Evolutionary conservation across 441 rosid species (phyloP), one percentile per base, ranked within the genome.

Genomic region (Arabidopsis lyrata): DNA sequence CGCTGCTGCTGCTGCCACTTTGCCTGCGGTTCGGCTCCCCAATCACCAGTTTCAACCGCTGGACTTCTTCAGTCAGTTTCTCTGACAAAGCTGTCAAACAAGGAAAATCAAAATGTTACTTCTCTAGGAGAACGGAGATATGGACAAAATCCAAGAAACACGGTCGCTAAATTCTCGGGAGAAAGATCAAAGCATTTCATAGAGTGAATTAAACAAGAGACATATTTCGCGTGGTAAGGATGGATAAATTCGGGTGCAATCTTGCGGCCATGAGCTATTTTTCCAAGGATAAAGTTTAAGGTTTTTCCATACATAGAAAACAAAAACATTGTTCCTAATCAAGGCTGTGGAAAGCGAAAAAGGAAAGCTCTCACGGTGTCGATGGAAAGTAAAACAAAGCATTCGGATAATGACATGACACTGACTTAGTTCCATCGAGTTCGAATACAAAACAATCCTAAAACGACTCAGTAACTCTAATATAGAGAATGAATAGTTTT

Each of bases 51-150:
- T 92, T 94, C 86, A 94, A 55, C 20, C 99, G 80, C 44, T 85
- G 88, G 42, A 94, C 99, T 80, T 94, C 99, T 2, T 86, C 92
- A 14, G 82, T 88, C 72, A 94, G 83, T 63, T 93, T 92, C 76
- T 94, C 99, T 15, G 91, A 88, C 39, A 94, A 86, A 60, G 99
- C 99, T 94, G 89, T 78, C 71, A 34, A 38, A 66, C 9, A 66
- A 8, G 8, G 45, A 29, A 38, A 42, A 44, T n/a, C 6, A 11
- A 14, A 15, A 56, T 12, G 63, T 29, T 47, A 45, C 39, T 32
- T 53, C 18, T 34, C 48, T 62, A 42, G 8, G 11, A 53, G 27
- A 32, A 29, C 10, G 18, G 11, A 63, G 12, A 24, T 1, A 9
- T 49, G 27, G 20, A 47, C 63, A 53, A 13, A 48, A 41, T 34